Conservation (phyloP, 148 eudicot species). For the Nepenthes gracilis region DNA sequence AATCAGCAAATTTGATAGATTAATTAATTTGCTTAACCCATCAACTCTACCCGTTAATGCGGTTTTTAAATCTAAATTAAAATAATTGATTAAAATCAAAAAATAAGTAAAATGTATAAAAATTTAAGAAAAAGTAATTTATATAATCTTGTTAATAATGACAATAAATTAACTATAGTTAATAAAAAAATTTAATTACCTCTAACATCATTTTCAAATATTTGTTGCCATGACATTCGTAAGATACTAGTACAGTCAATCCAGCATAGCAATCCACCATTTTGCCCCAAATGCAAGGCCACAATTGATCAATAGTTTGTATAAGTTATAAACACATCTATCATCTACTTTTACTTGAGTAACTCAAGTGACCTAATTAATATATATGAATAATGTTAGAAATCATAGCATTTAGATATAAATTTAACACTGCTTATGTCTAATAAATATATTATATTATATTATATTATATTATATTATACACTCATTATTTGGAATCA, state of each 20-base stretch:
- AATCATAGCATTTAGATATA: too few relatives aligned
- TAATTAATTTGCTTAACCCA: conserved; percentile 1
- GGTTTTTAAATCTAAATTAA: too few relatives aligned
- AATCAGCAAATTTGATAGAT: too few relatives aligned
- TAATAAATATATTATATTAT: too few relatives aligned
- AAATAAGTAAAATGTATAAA: background rate
- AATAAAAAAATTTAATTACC: background rate
- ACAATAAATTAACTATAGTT: too few relatives aligned
- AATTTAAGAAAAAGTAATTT: background rate
- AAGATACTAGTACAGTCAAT: conserved; percentile 29
- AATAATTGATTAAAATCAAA: too few relatives aligned
- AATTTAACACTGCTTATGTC: too few relatives aligned
- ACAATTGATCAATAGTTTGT: conserved; percentile 21
- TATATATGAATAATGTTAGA: background rate
- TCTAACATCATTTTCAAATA: conserved; percentile 12
- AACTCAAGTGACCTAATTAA: conserved; percentile 45
- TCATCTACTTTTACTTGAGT: conserved; percentile 49
- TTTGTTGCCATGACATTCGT: conserved; percentile 18
- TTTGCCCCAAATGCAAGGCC: conserved; percentile 39
- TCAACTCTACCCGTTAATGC: conserved; percentile 21
- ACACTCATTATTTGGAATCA: too few relatives aligned
- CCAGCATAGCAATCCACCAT: conserved; percentile 30
- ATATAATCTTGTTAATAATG: background rate
- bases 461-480: too few relatives aligned
- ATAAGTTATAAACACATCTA: conserved; percentile 16